Conservation (phyloP, 495 filamentous ascomycete genomes). For the Lasiosphaeriaceae sp. region DNA sequence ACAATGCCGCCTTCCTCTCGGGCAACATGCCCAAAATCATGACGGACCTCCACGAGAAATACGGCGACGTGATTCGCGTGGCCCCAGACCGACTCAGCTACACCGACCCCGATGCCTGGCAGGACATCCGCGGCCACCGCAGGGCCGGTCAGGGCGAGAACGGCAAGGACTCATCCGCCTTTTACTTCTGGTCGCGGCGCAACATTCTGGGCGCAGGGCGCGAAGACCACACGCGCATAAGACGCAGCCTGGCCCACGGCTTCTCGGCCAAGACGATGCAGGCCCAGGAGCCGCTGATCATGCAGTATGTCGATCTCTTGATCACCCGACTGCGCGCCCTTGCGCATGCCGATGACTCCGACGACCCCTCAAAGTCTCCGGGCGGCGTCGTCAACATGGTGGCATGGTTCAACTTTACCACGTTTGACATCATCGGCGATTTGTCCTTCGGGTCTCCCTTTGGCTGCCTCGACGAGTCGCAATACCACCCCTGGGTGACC, state of each 20-base stretch:
- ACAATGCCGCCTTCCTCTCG: conserved; percentile 9
- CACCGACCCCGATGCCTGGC: conserved; percentile 48
- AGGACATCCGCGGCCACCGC: conserved; percentile 54
- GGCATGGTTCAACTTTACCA: conserved; percentile 53
- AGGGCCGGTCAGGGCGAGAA: conserved; percentile 27
- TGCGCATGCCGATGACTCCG: background rate
- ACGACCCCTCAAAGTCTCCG: background rate
- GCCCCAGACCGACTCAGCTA: conserved; percentile 55
- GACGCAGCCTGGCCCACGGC: conserved; percentile 44
- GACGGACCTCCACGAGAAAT: conserved; percentile 41
- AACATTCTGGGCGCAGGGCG: conserved; percentile 30
- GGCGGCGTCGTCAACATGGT: conserved; percentile 24
- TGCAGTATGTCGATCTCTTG: conserved; percentile 37
- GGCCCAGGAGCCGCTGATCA: conserved; percentile 39
- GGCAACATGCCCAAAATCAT: conserved; percentile 19
- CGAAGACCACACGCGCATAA: conserved; percentile 37
- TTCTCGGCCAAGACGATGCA: conserved; percentile 46
- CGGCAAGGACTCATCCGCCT: conserved; percentile 32
- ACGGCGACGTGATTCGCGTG: conserved; percentile 54
- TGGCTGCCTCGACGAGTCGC: conserved; percentile 37
- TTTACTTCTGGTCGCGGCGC: conserved; percentile 6
- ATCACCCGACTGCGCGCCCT: conserved; percentile 32
- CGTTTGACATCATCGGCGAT: conserved; percentile 60
- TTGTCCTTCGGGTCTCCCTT: conserved; percentile 56
- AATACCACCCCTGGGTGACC: conserved; percentile 38